Base-by-base conservation (phyloP, 192 early-diverging fungal species). In the Rhizophagus clarus region DNA sequence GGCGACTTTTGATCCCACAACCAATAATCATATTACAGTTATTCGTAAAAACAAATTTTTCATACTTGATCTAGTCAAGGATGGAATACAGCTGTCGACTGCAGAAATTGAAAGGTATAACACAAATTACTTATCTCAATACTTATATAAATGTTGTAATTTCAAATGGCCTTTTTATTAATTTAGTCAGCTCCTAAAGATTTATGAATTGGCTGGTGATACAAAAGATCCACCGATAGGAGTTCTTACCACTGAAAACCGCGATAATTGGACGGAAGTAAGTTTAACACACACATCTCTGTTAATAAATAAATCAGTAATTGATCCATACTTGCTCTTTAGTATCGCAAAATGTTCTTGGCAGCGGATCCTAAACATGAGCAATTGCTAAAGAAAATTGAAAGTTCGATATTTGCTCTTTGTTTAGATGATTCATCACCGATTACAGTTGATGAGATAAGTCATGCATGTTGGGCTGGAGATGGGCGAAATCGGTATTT, bases 11-110 rank as follows among this genome's bases (percentile, higher is more conserved):
- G 94, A 96, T 69, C 94, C 95, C 63, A 76, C 81, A 4, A 82
- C 85, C 71, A 94, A 97, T 89, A 89, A 92, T 82, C 94, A 97
- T 84, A 91, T 98, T 34, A 86, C 93, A 14, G 96, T 97, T 32
- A 89, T 95, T 32, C 92, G 96, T 82, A 93, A 96, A 82, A 98
- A 96, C 88, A 90, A 96, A 85, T 97, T 98, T 88, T 99, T 87
- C 81, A 83, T 82, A 31, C 78, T 99, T 72, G 92, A 94, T 81
- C 84, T 93, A 60, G 83, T 91, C 68, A 89, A 93, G 76, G 86
- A 93, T 76, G 96, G 96, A 47, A 88, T 90, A 79, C 92, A 93
- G 76, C 87, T 97, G 79, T 93, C 92, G 62, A 94, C 94, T 28
- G 89, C 87, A 42, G 97, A 99, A 84, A 88, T 97, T 67, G 94